phyloP scores from a whole-genome alignment of 257 asterid species.

The Fraxinus americana region DNA sequence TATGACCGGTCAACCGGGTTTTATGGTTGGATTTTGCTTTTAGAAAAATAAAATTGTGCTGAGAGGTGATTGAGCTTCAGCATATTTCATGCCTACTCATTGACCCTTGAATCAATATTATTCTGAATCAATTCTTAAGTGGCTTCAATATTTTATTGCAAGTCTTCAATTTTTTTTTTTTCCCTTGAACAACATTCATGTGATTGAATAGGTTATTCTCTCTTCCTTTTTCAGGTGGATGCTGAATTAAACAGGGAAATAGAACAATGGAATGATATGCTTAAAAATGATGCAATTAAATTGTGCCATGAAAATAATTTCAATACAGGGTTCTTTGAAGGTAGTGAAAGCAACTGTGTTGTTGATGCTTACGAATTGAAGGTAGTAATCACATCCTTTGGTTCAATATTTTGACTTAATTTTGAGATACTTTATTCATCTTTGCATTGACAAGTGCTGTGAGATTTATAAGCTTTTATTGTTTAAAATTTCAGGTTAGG shows the following conservation, averaged over 20 bases:
- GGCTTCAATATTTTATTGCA: background rate
- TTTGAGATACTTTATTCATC: constrained; percentile 12
- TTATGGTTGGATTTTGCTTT: background rate
- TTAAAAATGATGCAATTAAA: constrained; percentile 76
- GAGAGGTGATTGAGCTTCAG: background rate
- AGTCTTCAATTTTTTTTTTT: constrained; percentile 16
- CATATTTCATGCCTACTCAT: background rate
- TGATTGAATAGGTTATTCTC: constrained; percentile 11
- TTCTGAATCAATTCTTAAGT: background rate
- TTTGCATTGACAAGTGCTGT: constrained; percentile 9
- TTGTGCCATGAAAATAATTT: constrained; percentile 92
- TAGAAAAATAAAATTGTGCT: background rate
- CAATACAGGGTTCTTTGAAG: constrained; percentile 90
- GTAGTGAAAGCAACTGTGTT: constrained; percentile 77
- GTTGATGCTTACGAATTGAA: constrained; percentile 97
- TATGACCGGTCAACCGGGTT: background rate
- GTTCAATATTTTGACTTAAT: background rate
- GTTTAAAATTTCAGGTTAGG: constrained; percentile 69
- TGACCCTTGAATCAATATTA: background rate
- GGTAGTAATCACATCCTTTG: constrained; percentile 40
- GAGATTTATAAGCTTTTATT: background rate
- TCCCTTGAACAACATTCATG: background rate
- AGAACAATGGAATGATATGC: constrained; percentile 95
- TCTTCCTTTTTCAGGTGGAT: constrained; percentile 69
- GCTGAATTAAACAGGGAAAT: constrained; percentile 80